Conservation (phyloP, 768 basidiomycete species). For the Fistulinella prunicolor region DNA sequence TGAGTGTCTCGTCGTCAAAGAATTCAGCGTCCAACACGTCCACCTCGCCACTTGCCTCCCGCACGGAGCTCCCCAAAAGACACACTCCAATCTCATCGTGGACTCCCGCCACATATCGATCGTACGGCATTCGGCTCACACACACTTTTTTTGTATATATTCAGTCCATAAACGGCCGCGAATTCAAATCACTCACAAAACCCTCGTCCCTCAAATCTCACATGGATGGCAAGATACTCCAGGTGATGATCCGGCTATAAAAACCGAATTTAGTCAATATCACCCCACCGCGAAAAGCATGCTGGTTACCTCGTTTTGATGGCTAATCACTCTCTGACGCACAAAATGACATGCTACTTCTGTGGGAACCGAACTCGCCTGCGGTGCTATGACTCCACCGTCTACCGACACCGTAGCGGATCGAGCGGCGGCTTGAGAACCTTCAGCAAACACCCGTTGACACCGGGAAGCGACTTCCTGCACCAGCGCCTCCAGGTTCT, state of each 20-base stretch:
- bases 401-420: conserved; percentile 44
- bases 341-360: conserved; percentile 35
- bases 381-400: conserved; percentile 30
- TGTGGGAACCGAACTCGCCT: conserved; percentile 32
- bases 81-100: conserved; percentile 43
- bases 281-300: conserved; percentile 23
- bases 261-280: conserved; percentile 28
- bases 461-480: conserved; percentile 61
- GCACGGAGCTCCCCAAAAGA: conserved; percentile 49
- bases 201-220: conserved; percentile 39
- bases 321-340: conserved; percentile 52
- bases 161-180: conserved; percentile 28
- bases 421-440: conserved; percentile 60
- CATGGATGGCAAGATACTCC: conserved; percentile 53
- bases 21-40: conserved; percentile 68
- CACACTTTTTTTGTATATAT: conserved; percentile 49
- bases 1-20: conserved; percentile 71
- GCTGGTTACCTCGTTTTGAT: conserved; percentile 49
- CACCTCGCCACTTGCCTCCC: conserved; percentile 35
- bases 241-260: conserved; percentile 41
- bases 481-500: conserved; percentile 64
- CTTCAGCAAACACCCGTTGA: conserved; percentile 58
- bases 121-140: conserved; percentile 52
- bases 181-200: conserved; percentile 43
- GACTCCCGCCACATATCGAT: conserved; percentile 35